A percentile compares a stretch with the other conserved stretches of the same genome.
Conservation (phyloP, 1,284 basidiomycete species). For the Papiliotrema fonsecae region DNA sequence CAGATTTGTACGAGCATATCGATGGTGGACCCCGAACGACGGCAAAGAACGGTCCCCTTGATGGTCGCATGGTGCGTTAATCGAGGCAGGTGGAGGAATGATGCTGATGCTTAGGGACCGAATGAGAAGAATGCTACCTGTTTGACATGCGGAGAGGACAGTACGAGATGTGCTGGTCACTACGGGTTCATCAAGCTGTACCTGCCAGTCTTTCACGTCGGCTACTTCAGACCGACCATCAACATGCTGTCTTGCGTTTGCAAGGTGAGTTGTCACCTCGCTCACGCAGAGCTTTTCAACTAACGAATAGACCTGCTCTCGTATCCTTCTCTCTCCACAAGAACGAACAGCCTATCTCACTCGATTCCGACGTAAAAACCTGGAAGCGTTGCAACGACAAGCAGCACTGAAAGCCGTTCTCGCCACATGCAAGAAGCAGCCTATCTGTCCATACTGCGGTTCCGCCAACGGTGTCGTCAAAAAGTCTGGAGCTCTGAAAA, state of each 20-base stretch:
- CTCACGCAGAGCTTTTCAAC: neutral
- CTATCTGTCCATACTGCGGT: constrained; percentile 90
- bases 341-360: constrained; percentile 80
- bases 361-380: constrained; percentile 79
- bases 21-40: constrained; percentile 55
- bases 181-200: constrained; percentile 96
- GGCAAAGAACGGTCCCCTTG: constrained; percentile 85
- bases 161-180: constrained; percentile 95
- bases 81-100: neutral
- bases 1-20: constrained; percentile 72
- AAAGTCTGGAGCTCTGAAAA: constrained; percentile 90
- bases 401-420: constrained; percentile 85
- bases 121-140: constrained; percentile 90
- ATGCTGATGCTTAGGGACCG: constrained; percentile 63
- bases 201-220: constrained; percentile 95
- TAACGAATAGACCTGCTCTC: constrained; percentile 72
- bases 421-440: constrained; percentile 77
- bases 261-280: constrained; percentile 59
- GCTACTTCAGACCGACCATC: constrained; percentile 95
- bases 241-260: constrained; percentile 92
- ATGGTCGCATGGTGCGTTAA: constrained; percentile 68
- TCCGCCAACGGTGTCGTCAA: constrained; percentile 94
- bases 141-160: constrained; percentile 88
- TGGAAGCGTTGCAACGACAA: constrained; percentile 92
- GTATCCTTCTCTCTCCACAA: constrained; percentile 84